Evolutionary conservation across 2,329 filamentous ascomycete species (phyloP), one percentile per base, ranked within the genome.

Genomic region (Fusarium solani-melongenae): DNA sequence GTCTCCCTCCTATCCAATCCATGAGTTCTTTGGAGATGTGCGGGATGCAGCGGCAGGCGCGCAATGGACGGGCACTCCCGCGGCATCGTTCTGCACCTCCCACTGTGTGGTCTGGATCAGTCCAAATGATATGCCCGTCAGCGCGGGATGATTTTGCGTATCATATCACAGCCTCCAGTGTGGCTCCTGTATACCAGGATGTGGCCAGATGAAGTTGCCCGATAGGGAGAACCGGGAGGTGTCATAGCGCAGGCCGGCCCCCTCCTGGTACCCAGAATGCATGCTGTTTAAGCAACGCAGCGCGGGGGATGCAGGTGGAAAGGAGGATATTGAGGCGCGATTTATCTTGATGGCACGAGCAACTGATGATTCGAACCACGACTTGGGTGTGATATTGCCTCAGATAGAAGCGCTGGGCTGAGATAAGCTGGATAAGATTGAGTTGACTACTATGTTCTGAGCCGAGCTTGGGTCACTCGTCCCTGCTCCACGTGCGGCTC

Each of bases 31-130:
- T 61, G 24, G 46, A 33, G 38, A 61, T 64, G 56, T 61, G 59
- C 38, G 64, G 69, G 63, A 68, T 71, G 71, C 74, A 74, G 73
- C 76, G 76, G 76, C 74, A 76, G 71, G 71, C 71, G 76, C 71
- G 76, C 71, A 75, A 76, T 65, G 49, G 68, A 68, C 76, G 76
- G 76, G 70, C 76, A 66, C 76, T 78, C 76, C 76, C 76, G 76
- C 73, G 59, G 66, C 66, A 70, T 71, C 62, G 51, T 60, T 72
- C 64, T 66, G 60, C 72, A 51, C 61, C 69, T 76, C 49, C 59
- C 71, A 65, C 57, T 56, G 61, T 64, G 69, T 71, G 73, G 64
- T 72, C 73, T 64, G 51, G 63, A 69, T 63, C 62, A 66, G 59
- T 55, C 58, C 69, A 67, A 57, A 62, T 44, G 68, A 60, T 55